These are phyloP conservation scores for Colletotrichum lupini DNA, from an alignment of 2,329 filamentous ascomycete genomes.

Conservation along the genomic window DNA sequence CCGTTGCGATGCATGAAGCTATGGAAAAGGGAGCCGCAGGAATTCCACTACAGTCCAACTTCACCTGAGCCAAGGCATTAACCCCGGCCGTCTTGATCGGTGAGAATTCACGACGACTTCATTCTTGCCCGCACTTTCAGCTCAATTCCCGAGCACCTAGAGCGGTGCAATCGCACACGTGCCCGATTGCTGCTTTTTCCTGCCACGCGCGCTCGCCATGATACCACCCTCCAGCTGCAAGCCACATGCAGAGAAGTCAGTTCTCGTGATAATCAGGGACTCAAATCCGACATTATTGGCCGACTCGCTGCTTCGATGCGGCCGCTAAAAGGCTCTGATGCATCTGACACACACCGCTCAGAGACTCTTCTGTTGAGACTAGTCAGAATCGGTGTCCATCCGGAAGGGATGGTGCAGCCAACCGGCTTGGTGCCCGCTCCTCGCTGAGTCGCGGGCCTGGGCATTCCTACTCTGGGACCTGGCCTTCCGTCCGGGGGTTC, in stretches of 20 bases:
- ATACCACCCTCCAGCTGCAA: constrained; percentile 33
- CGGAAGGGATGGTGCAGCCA: constrained; percentile 5
- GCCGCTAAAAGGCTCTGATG: constrained; percentile 31
- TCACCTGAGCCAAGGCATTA: constrained; percentile 13
- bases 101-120: constrained; percentile 20
- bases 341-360: constrained; percentile 36
- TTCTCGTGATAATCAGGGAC: constrained; percentile 26
- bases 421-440: constrained; percentile 9
- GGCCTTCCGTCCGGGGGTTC: not conserved
- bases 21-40: constrained; percentile 15
- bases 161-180: constrained; percentile 18
- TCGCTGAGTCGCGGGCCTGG: not conserved
- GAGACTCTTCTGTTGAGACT: constrained; percentile 32
- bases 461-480: not conserved
- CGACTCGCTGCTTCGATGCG: constrained; percentile 4
- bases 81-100: not conserved
- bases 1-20: constrained; percentile 25
- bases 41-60: constrained; percentile 1
- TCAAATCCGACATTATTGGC: not conserved
- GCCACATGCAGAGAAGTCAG: constrained; percentile 31
- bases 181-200: constrained; percentile 24
- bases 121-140: constrained; percentile 8
- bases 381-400: constrained; percentile 11
- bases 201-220: constrained; percentile 19
- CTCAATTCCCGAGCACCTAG: constrained; percentile 1